These are phyloP conservation scores for Ogataea chonburiensis DNA, from an alignment of 805 yeast species.

Conservation along the genomic window DNA sequence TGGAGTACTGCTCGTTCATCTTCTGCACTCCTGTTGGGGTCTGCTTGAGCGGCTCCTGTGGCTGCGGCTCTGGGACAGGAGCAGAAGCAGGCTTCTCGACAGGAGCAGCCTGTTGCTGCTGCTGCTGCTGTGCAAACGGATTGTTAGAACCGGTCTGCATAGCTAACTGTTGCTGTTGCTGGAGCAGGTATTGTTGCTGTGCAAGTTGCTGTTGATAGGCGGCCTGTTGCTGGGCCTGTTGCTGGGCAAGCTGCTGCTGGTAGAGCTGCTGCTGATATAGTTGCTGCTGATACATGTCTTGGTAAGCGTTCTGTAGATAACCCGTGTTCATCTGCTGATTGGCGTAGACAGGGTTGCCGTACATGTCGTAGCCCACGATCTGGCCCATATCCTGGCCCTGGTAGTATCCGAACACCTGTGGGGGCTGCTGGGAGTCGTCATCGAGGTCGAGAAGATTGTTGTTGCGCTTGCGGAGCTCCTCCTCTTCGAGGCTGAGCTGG, in stretches of 20 bases:
- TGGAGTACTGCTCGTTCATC: slow-evolving; percentile 60
- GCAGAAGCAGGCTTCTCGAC: slow-evolving; percentile 19
- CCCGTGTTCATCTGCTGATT: slow-evolving; percentile 55
- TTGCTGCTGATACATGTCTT: slow-evolving; percentile 26
- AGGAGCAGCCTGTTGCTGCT: slow-evolving; percentile 31
- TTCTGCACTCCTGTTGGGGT: slow-evolving; percentile 53
- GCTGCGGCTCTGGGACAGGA: slow-evolving; percentile 29
- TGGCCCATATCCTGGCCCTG: slow-evolving; percentile 27
- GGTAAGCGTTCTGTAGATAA: slow-evolving; percentile 46
- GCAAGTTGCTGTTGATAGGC: slow-evolving; percentile 25
- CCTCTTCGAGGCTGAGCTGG: slow-evolving; percentile 73
- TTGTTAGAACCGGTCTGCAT: slow-evolving; percentile 40
- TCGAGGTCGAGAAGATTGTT: slow-evolving; percentile 55
- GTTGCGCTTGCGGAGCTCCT: slow-evolving; percentile 55
- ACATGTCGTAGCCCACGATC: slow-evolving; percentile 51
- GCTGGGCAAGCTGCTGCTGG: slow-evolving; percentile 26
- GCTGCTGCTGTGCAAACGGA: slow-evolving; percentile 35
- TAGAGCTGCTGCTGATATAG: slow-evolving; percentile 20
- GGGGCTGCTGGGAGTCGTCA: slow-evolving; percentile 37
- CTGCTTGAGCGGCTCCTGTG: slow-evolving; percentile 41
- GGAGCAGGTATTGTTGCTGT: slow-evolving; percentile 25
- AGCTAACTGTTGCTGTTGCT: slow-evolving; percentile 37
- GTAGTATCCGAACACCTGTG: slow-evolving; percentile 32
- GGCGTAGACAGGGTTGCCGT: slow-evolving; percentile 63
- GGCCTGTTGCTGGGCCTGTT: slow-evolving; percentile 11